Evolutionary conservation across 2,329 filamentous ascomycete species (phyloP).

Genomic region (Fusarium clavum): DNA sequence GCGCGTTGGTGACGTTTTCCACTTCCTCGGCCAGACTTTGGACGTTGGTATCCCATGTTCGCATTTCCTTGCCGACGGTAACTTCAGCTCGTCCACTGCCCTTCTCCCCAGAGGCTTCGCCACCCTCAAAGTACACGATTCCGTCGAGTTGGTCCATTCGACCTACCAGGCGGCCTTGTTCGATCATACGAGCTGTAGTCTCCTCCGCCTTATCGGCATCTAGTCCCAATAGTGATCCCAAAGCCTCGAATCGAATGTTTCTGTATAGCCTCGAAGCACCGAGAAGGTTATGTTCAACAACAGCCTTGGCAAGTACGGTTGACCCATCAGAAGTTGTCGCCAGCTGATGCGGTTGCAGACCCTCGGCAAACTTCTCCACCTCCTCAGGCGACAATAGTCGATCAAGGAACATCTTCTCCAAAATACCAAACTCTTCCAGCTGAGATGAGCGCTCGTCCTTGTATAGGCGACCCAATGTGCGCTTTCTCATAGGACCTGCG

Average conservation of each 20-base stretch:
- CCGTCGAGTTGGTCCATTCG: slow-evolving; percentile 94
- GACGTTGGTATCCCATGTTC: slow-evolving; percentile 90
- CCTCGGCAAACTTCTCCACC: slow-evolving; percentile 85
- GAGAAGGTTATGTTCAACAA: slow-evolving; percentile 95
- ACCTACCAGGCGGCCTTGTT: slow-evolving; percentile 88
- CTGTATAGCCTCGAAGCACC: slow-evolving; percentile 83
- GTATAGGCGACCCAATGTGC: slow-evolving; percentile 85
- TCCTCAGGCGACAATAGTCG: slow-evolving; percentile 84
- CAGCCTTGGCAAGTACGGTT: slow-evolving; percentile 91
- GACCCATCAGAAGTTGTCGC: slow-evolving; percentile 90
- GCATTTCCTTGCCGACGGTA: slow-evolving; percentile 75
- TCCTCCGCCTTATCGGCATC: slow-evolving; percentile 85
- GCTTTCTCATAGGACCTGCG: slow-evolving; percentile 85
- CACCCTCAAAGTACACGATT: slow-evolving; percentile 85
- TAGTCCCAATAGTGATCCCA: slow-evolving; percentile 82
- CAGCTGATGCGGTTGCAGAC: slow-evolving; percentile 87
- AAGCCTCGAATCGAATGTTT: slow-evolving; percentile 80
- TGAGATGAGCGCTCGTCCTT: slow-evolving; percentile 87
- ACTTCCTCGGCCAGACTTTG: slow-evolving; percentile 89
- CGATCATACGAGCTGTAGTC: slow-evolving; percentile 94
- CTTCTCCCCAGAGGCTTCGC: slow-evolving; percentile 76
- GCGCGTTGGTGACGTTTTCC: slow-evolving; percentile 83
- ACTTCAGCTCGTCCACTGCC: slow-evolving; percentile 74
- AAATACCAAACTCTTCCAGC: slow-evolving; percentile 83
- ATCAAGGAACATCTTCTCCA: slow-evolving; percentile 98